phyloP scores from a whole-genome alignment of 129 eudicot species.

The Helianthus annuus region HanXRQr2.0-SUNRISE NC_035437.2:27854898-27855397 shows the following conservation, averaged over 20 bases:
- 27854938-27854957: background rate
- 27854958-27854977: background rate
- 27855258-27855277: conserved; percentile 29
- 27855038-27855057: too few relatives aligned
- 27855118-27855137: too few relatives aligned
- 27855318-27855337: background rate
- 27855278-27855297: background rate
- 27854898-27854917: background rate
- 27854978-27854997: background rate
- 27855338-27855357: background rate
- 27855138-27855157: too few relatives aligned
- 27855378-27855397: conserved; percentile 12
- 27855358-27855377: conserved; percentile 11
- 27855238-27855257: conserved; percentile 8
- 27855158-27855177: too few relatives aligned
- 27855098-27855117: too few relatives aligned
- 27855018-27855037: too few relatives aligned
- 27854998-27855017: too few relatives aligned
- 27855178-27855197: background rate
- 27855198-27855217: conserved; percentile 3
- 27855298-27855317: background rate
- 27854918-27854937: background rate
- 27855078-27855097: too few relatives aligned
- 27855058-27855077: too few relatives aligned
- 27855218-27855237: conserved; percentile 24